phyloP scores from a whole-genome alignment of 2,329 filamentous ascomycete genomes.

The Eutypella sp. region DNA sequence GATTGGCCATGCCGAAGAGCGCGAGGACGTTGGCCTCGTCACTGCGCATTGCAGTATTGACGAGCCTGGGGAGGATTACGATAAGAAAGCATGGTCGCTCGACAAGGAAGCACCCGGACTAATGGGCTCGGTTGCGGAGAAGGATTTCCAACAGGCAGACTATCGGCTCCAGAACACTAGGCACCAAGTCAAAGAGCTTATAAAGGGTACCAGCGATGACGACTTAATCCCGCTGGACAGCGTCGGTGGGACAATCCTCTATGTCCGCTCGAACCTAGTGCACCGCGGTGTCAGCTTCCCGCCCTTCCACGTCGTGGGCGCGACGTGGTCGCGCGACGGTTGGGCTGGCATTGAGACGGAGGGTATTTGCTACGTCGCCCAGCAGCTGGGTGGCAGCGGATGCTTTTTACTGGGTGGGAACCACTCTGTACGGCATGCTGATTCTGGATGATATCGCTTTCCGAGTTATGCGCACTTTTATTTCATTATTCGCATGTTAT shows the following conservation, averaged over 20 bases:
- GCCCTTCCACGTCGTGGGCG: conserved; percentile 27
- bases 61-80: conserved; percentile 26
- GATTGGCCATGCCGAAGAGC: conserved; percentile 21
- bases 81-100: conserved; percentile 31
- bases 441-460: conserved; percentile 13
- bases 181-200: neutral
- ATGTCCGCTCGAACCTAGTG: conserved; percentile 27
- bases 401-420: conserved; percentile 26
- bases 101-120: conserved; percentile 1
- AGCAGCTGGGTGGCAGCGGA: conserved; percentile 19
- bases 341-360: conserved; percentile 32
- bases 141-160: neutral
- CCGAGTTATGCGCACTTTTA: neutral
- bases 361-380: conserved; percentile 29
- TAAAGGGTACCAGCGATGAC: conserved; percentile 19
- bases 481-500: no score
- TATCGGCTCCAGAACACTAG: neutral
- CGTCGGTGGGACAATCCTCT: conserved; percentile 31
- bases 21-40: conserved; percentile 24
- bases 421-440: conserved; percentile 24
- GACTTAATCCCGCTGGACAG: conserved; percentile 30
- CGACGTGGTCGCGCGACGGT: conserved; percentile 28
- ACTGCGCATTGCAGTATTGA: conserved; percentile 27
- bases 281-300: conserved; percentile 30
- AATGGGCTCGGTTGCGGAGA: neutral